phyloP scores from a whole-genome alignment of 1,139 yeast species.

The Yamadazyma pseudoaaseri region DNA sequence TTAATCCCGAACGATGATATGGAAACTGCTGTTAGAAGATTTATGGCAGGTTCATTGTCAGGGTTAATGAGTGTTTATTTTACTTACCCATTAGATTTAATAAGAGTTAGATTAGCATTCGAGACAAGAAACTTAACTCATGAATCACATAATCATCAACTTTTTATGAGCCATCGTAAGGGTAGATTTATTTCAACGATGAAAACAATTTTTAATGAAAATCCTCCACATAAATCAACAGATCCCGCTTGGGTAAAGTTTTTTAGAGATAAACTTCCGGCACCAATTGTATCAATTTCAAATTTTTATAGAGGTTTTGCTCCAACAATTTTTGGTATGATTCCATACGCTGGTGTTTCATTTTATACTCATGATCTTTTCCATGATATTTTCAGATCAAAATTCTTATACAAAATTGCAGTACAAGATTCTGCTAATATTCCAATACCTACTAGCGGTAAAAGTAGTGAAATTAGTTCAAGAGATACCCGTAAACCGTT shows the following conservation, averaged over 20 bases:
- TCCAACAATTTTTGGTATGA: slow-evolving; percentile 93
- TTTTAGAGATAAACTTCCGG: slow-evolving; percentile 34
- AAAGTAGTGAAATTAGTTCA: slow-evolving; percentile 27
- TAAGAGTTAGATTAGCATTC: slow-evolving; percentile 89
- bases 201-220: slow-evolving; percentile 57
- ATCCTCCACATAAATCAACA: slow-evolving; percentile 44
- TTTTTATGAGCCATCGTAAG: slow-evolving; percentile 28
- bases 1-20: slow-evolving; percentile 71
- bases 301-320: slow-evolving; percentile 93
- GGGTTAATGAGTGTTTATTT: slow-evolving; percentile 84
- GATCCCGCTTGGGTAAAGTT: slow-evolving; percentile 39
- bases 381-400: slow-evolving; percentile 78
- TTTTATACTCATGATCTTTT: slow-evolving; percentile 90
- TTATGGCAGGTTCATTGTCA: slow-evolving; percentile 86
- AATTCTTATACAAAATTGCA: slow-evolving; percentile 52
- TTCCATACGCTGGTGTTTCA: slow-evolving; percentile 97
- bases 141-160: slow-evolving; percentile 20
- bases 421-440: slow-evolving; percentile 31
- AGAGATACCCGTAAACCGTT: slow-evolving; percentile 65
- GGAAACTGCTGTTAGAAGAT: slow-evolving; percentile 80
- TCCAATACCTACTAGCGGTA: slow-evolving; percentile 10
- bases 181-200: slow-evolving; percentile 62
- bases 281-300: slow-evolving; percentile 41
- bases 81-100: slow-evolving; percentile 89
- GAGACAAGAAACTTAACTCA: slow-evolving; percentile 56